Conservation (phyloP, 345 rosid species). For the Passiflora organensis region DNA sequence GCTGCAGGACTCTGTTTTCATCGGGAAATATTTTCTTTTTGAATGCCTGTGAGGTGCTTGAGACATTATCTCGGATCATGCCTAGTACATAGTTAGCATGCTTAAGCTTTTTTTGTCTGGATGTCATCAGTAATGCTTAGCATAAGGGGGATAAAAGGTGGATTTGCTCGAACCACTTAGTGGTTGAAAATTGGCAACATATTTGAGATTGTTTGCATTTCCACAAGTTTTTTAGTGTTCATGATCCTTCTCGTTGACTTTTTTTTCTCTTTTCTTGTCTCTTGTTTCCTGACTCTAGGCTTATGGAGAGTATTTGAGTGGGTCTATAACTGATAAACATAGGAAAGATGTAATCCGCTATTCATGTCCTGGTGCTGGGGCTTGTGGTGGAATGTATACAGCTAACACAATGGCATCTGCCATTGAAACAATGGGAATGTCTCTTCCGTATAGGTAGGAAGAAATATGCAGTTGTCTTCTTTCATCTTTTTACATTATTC, state of each 20-base stretch:
- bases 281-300: constrained; percentile 33
- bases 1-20: too few species aligned
- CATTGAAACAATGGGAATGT: constrained; percentile 99
- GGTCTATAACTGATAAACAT: constrained; percentile 72
- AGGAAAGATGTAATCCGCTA: constrained; percentile 64
- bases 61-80: too few species aligned
- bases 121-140: too few species aligned
- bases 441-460: constrained; percentile 88
- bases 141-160: too few species aligned
- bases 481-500: constrained; percentile 11
- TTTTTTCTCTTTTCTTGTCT: constrained; percentile 4
- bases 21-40: too few species aligned
- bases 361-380: constrained; percentile 99
- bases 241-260: neutral
- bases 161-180: too few species aligned
- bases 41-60: too few species aligned
- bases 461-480: neutral
- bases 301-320: constrained; percentile 90
- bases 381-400: constrained; percentile 99
- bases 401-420: constrained; percentile 99
- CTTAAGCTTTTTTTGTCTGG: too few species aligned
- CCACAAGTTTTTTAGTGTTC: constrained; percentile 1
- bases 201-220: too few species aligned
- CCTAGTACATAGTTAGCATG: too few species aligned
- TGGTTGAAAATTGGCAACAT: too few species aligned